Evolutionary conservation across 352 stramenopile genomes (phyloP), one percentile per base, ranked within the genome.

Genomic region (Plasmopara muralis): DNA sequence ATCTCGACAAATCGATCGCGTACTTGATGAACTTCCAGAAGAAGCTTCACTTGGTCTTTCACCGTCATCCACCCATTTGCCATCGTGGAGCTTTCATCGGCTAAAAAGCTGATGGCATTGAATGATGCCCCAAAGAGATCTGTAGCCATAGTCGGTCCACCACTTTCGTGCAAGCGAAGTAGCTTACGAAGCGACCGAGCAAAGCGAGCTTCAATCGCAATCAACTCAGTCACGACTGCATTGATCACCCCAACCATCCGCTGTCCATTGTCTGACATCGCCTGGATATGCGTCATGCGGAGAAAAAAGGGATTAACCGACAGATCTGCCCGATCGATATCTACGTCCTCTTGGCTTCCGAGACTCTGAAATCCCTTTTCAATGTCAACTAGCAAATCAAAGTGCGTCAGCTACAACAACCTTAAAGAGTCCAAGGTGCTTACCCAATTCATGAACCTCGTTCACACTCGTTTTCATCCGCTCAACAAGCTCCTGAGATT

Each of bases 401-500:
- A 43, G 38, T 10, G 15, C 28, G 37, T 25, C 38, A 39, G 28
- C 13, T 39, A 14, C 34, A 15, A 28, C 31, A 35, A 35, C 31
- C 31, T 12, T 5, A 35, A 35, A 25, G 3, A 25, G 20, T 25
- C 16, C 25, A 47, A 12, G 15, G 18, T 34, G 48, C 77, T 44
- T 66, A 92, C 82, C 77, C 31, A 89, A 62, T 52, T 88, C 77
- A 41, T 92, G 59, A 46, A 92, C 80, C 33, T 63, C 57, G 29
- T 66, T 62, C 1, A 64, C 72, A 31, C 66, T 73, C 8, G 72
- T 66, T 40, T 76, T 77, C 50, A 92, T 72, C 25, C 57, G 64
- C 30, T 73, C 58, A 7, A 89, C 62, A 6, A 83, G 62, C 20
- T 65, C 53, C 18, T 78, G 46, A 0, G 78, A 70, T 13, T 58